A percentile compares a stretch with the other conserved stretches of the same genome.
Evolutionary conservation across 768 basidiomycete species (phyloP).

Genomic region (Hygrocybe coccinea): DNA sequence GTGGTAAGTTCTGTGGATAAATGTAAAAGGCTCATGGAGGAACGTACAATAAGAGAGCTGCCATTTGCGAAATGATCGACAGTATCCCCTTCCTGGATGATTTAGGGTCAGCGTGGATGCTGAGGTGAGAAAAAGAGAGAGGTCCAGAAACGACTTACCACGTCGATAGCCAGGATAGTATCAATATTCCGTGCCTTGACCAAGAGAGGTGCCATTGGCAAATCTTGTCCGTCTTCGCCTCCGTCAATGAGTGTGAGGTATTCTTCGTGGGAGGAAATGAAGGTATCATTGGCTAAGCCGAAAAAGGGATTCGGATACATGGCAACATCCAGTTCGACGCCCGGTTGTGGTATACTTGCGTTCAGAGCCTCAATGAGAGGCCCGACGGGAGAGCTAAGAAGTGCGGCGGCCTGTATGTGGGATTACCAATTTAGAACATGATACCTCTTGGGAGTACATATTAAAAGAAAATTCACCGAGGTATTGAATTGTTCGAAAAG

Average conservation of each 20-base stretch:
- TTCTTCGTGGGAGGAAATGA: conserved; percentile 35
- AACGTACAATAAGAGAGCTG: no score
- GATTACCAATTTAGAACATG: no score
- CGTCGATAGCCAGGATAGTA: conserved; percentile 54
- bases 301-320: conserved; percentile 34
- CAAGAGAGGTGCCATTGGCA: conserved; percentile 52
- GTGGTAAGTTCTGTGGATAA: no score
- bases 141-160: conserved; percentile 14
- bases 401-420: no score
- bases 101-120: no score
- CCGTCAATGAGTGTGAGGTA: conserved; percentile 50
- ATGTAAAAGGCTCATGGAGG: no score
- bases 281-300: conserved; percentile 33
- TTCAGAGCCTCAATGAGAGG: conserved; percentile 20
- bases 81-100: no score
- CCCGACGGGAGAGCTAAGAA: conserved; percentile 12
- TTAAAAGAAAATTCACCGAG: neutral
- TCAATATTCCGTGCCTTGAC: conserved; percentile 51
- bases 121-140: neutral
- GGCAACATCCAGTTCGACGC: neutral
- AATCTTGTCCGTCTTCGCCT: conserved; percentile 43
- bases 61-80: no score
- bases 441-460: neutral
- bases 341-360: conserved; percentile 20
- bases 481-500: conserved; percentile 31